These are phyloP conservation scores for Colletotrichum liaoningense DNA, from an alignment of 2,329 filamentous ascomycete species.

Conservation along the genomic window DNA sequence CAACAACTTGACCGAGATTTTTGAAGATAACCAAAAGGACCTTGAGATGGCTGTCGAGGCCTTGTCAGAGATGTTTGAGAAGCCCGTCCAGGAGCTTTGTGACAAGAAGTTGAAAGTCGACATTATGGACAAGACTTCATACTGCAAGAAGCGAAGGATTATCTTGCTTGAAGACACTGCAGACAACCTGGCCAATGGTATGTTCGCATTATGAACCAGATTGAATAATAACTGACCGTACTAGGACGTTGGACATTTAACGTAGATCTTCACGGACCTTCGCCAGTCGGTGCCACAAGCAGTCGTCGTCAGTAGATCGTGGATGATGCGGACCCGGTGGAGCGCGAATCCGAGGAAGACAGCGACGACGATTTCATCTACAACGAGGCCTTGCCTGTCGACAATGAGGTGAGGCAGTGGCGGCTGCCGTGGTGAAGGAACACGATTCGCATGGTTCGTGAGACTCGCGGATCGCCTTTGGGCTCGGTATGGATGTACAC, in stretches of 20 bases:
- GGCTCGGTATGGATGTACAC: not conserved
- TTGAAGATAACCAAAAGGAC: constrained; percentile 99
- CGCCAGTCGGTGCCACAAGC: constrained; percentile 39
- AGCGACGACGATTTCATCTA: not conserved
- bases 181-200: constrained; percentile 89
- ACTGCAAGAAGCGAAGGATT: constrained; percentile 91
- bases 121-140: constrained; percentile 98
- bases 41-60: constrained; percentile 97
- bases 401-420: too few species aligned
- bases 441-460: not conserved
- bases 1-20: constrained; percentile 96
- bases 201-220: constrained; percentile 44
- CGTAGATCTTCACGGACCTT: constrained; percentile 43
- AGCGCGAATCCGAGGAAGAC: not conserved
- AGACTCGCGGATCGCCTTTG: not conserved
- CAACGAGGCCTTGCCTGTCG: too few species aligned
- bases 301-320: constrained; percentile 37
- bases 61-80: constrained; percentile 99
- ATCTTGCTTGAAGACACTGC: constrained; percentile 94
- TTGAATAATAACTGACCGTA: constrained; percentile 40
- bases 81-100: constrained; percentile 87
- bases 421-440: too few species aligned
- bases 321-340: not conserved
- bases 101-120: constrained; percentile 94
- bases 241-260: constrained; percentile 61